Percentiles rank a stretch among this genome's conserved stretches.
Evolutionary conservation across 129 eudicot species (phyloP).

Genomic region (Deinandra increscens): DNA sequence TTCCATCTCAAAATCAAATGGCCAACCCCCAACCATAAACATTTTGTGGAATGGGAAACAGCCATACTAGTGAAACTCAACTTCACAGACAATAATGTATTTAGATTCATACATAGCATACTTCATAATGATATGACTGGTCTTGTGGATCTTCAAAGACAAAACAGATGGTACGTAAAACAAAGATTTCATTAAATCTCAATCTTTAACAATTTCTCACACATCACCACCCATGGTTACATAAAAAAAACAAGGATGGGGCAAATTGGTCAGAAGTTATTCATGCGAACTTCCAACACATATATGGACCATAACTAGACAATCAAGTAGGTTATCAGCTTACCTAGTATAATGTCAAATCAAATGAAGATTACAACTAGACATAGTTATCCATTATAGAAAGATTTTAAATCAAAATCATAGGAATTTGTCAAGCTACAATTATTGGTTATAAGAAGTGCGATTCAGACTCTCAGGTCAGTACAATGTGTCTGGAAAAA

Average conservation of each 20-base stretch:
- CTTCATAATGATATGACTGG: conserved; percentile 1
- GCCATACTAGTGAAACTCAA: background rate
- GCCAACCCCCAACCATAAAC: background rate
- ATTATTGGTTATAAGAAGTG: background rate
- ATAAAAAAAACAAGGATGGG: background rate
- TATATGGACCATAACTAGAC: background rate
- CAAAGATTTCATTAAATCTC: background rate
- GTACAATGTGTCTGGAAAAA: too few relatives aligned
- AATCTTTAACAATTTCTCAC: background rate
- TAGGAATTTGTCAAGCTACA: background rate
- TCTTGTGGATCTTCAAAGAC: background rate
- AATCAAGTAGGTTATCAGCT: background rate
- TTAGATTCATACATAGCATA: background rate
- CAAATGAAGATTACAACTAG: background rate
- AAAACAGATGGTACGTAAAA: background rate
- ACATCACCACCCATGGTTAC: background rate
- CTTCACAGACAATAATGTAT: background rate
- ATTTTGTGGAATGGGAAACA: background rate
- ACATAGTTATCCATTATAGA: conserved; percentile 1
- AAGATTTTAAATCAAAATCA: background rate
- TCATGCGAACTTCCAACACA: background rate
- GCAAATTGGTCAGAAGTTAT: background rate
- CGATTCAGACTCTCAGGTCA: too few relatives aligned
- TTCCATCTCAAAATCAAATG: background rate
- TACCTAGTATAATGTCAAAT: background rate